Conservation (phyloP, 2,329 filamentous ascomycete species). For the Lojkania enalia region DNA sequence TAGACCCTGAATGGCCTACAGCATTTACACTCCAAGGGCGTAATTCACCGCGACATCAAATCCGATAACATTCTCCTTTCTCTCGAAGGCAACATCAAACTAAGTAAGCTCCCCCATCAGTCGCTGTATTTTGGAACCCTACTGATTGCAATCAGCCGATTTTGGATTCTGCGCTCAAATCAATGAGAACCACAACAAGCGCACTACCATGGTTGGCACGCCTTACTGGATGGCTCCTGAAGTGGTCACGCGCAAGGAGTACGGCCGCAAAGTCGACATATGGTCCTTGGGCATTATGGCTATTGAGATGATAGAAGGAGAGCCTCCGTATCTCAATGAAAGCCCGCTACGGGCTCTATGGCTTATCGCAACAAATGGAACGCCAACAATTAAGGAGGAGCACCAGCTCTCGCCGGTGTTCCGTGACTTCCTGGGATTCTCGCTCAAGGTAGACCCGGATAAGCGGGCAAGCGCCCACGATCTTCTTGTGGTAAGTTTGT, state of each 20-base stretch:
- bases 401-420: constrained; percentile 79
- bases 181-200: constrained; percentile 94
- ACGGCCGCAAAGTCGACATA: constrained; percentile 97
- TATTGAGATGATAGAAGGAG: constrained; percentile 99
- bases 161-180: constrained; percentile 99
- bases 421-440: constrained; percentile 88
- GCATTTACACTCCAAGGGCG: constrained; percentile 94
- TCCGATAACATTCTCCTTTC: constrained; percentile 97
- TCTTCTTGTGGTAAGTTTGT: constrained; percentile 75
- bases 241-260: constrained; percentile 95
- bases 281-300: constrained; percentile 99
- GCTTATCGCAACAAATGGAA: constrained; percentile 95
- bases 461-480: constrained; percentile 95
- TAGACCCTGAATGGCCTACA: constrained; percentile 85
- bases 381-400: constrained; percentile 92
- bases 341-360: constrained; percentile 90
- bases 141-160: constrained; percentile 66
- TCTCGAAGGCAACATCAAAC: constrained; percentile 93
- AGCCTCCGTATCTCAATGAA: constrained; percentile 95
- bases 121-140: not conserved
- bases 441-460: constrained; percentile 94
- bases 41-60: constrained; percentile 98
- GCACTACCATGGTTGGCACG: constrained; percentile 98
- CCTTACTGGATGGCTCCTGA: constrained; percentile 99
- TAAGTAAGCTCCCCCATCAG: constrained; percentile 67